Base-by-base conservation (phyloP, 176 grass and related monocot species). In the Triticum monococcum region DNA sequence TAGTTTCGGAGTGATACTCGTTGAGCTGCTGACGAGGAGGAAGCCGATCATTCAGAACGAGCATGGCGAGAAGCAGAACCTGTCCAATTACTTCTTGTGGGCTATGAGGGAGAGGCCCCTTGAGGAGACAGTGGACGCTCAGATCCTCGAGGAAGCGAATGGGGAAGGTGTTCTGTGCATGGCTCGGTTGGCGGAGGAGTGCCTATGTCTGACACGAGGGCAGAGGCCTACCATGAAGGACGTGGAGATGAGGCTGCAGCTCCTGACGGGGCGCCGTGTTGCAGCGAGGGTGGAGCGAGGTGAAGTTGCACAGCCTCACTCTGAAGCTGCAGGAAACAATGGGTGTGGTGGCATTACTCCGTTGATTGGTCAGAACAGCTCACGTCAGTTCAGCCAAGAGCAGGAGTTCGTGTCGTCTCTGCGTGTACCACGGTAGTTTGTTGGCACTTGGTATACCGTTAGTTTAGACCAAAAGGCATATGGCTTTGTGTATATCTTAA, bases 161-260 rank as follows among this genome's bases (percentile, higher is more conserved):
- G 18, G 5, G 67, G 67, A 69, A 37, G 32, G 32, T 8, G 18
- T 69, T 22, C 1, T 69, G 85, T 10, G 28, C 43, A 56, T 65
- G n/a, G 57, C 36, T 72, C 37, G 37, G 35, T 6, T 83, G 9
- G 81, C 64, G 2, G 17, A 48, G 30, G 81, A 88, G 73, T 82
- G 64, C 36, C 81, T 88, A 8, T 72, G 50, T 9, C 52, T 64
- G 50, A 87, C 56, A 2, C 68, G 85, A 37, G 40, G 3, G 56
- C 57, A 81, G 40, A 64, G 85, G 22, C 85, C 85, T 54, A 81
- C 78, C 30, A 80, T 86, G 85, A 86, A 86, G 60, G 66, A 86
- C 0, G 85, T 86, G 25, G 85, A 86, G 77, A 72, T 87, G 68
- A 81, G 78, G 79, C 31, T 82, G n/a, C 79, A 82, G 10, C 28